Conservation (phyloP, 2,329 filamentous ascomycete species). For the Triangularia verruculosa region DNA sequence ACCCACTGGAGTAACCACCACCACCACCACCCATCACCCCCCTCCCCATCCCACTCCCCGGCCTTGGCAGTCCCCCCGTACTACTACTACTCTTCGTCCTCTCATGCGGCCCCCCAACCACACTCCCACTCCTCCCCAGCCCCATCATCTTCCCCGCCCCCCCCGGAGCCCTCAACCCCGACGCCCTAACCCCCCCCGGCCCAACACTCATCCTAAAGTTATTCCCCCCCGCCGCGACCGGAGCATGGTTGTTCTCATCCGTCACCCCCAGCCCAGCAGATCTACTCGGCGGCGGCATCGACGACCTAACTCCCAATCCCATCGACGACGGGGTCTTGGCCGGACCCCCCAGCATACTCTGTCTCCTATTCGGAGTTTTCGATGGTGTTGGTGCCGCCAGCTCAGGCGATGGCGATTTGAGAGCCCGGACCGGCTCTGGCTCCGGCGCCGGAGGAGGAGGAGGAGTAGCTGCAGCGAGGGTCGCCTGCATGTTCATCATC, state of each 20-base stretch:
- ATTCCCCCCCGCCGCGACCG: slow-evolving; percentile 13
- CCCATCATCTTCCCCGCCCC: slow-evolving; percentile 49
- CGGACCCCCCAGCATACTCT: slow-evolving; percentile 6
- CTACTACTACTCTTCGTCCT: slow-evolving; percentile 42
- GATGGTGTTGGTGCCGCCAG: neutral
- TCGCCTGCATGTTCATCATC: slow-evolving; percentile 68
- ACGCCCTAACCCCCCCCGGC: slow-evolving; percentile 21
- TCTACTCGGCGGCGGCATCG: neutral
- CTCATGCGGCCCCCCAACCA: slow-evolving; percentile 37
- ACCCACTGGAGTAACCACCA: neutral
- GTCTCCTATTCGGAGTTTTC: slow-evolving; percentile 21
- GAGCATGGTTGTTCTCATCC: neutral
- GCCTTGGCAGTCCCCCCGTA: slow-evolving; percentile 44
- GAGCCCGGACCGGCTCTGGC: slow-evolving; percentile 28
- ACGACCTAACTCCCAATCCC: neutral
- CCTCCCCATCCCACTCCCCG: slow-evolving; percentile 44
- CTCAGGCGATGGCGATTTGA: slow-evolving; percentile 17
- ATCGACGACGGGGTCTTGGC: slow-evolving; percentile 2
- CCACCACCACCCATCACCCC: slow-evolving; percentile 55
- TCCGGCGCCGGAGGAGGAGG: no score
- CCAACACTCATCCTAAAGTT: slow-evolving; percentile 52
- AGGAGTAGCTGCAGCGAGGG: slow-evolving; percentile 27
- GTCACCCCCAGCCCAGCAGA: neutral
- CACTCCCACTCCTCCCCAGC: slow-evolving; percentile 30
- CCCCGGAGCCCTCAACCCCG: slow-evolving; percentile 58